Conservation (phyloP, 2,329 filamentous ascomycete species). For the Neopestalotiopsis rosae region DNA sequence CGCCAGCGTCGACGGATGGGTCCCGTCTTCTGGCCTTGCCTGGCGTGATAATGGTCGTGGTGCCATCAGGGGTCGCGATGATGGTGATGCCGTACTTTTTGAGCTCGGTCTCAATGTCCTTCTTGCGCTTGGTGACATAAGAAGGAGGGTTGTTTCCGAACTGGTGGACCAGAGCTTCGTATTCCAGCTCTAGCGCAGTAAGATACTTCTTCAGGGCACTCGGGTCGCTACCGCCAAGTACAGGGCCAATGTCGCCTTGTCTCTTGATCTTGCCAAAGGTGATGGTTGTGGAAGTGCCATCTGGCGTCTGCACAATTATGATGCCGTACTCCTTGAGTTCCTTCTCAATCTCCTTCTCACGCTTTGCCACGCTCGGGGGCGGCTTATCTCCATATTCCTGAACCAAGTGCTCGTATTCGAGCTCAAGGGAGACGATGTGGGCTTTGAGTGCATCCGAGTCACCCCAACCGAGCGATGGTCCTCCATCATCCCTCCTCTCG, state of each 20-base stretch:
- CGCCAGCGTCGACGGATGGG: slow-evolving; percentile 1
- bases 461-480: slow-evolving; percentile 22
- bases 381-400: slow-evolving; percentile 30
- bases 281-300: slow-evolving; percentile 41
- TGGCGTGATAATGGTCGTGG: slow-evolving; percentile 37
- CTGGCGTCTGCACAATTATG: slow-evolving; percentile 38
- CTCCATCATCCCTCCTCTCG: slow-evolving; percentile 18
- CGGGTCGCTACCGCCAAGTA: slow-evolving; percentile 24
- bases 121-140: slow-evolving; percentile 27
- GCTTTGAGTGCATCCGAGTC: slow-evolving; percentile 29
- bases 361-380: slow-evolving; percentile 27
- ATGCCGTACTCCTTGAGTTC: slow-evolving; percentile 41
- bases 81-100: slow-evolving; percentile 42
- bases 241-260: slow-evolving; percentile 8
- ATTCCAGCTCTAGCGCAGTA: slow-evolving; percentile 32
- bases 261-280: slow-evolving; percentile 32
- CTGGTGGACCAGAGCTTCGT: slow-evolving; percentile 32
- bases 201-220: slow-evolving; percentile 32
- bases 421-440: slow-evolving; percentile 31
- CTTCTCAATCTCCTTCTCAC: slow-evolving; percentile 30
- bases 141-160: slow-evolving; percentile 30
- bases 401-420: slow-evolving; percentile 34
- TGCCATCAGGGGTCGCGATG: slow-evolving; percentile 39
- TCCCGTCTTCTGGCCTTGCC: slow-evolving; percentile 29
- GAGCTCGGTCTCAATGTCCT: slow-evolving; percentile 34